Base-by-base conservation (phyloP, 2,329 filamentous ascomycete genomes). In the Verticillium zaregamsianum region DNA sequence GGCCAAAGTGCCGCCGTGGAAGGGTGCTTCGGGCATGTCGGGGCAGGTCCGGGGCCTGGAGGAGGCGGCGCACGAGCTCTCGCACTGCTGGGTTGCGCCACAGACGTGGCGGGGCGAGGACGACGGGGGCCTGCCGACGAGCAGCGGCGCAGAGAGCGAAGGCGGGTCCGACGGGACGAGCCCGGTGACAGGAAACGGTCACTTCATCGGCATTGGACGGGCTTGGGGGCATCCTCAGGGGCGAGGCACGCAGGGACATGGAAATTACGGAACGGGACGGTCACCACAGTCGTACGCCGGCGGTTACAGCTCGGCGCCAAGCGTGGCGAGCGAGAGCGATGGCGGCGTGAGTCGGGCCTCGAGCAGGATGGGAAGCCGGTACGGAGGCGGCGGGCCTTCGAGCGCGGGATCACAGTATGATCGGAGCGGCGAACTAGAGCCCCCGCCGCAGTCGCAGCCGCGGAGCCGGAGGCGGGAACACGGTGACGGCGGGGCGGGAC, bases 1-100 rank as follows among this genome's bases (percentile, higher is more conserved):
- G 2, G 78, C 79, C 31, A 76, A 76, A 63, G 74, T 79, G 37
- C 85, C 85, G 2, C 83, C 85, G 3, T 89, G 86, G 86, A 81
- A 78, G 58, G 25, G 40, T 11, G 20, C n/a, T n/a, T 62, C 65
- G 58, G 5, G 64, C 59, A 25, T 61, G 66, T 8, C 45, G 8
- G n/a, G 17, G n/a, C 45, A 49, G 45, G 45, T 49, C 23, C 45
- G 45, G 45, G 31, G 66, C 60, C 23, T 64, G 62, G 70, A 75
- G 15, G 78, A 82, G 62, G 77, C 78, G 0, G 68, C 73, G 9
- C 82, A 85, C 64, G 79, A 82, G 68, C 73, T 80, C 20, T 83
- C 81, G 3, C 77, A 85, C 66, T 86, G 83, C 71, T 86, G 83
- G 82, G 63, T 72, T 0, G 76, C 76, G 12, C 75, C 76, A 3